Evolutionary conservation across 1,284 basidiomycete genomes (phyloP), one percentile per base, ranked within the genome.

Genomic region (Malassezia obtusa): DNA sequence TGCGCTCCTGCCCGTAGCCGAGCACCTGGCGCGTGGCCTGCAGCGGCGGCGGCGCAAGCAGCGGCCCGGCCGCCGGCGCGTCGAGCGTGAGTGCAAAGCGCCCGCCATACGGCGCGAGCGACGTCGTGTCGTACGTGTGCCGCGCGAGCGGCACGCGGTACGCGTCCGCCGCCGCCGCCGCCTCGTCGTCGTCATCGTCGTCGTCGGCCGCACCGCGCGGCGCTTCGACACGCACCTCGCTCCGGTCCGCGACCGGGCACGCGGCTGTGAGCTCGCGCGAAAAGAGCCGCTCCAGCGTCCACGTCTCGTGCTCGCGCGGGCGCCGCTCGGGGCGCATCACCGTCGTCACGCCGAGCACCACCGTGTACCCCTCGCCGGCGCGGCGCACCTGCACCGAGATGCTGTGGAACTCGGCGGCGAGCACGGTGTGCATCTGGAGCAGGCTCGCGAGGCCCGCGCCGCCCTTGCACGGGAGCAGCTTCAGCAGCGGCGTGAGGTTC

Each of bases 401-500:
- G 17, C 87, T 83, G 75, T 94, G 85, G 83, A 87, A 92, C 67
- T 88, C 84, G 3, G 86, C 84, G 60, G 86, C 83, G 64, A 95
- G 90, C 3, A 92, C 75, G 4, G 79, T 79, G 62, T 95, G 89
- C 0, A 89, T 85, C 65, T 91, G 87, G 36, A 96, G 78, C 2
- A 96, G 78, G 8, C 77, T 79, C 0, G 88, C 87, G n/a, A 96
- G 80, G 10, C 92, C 92, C 0, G 89, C 88, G 25, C 46, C 25
- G n/a, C 80, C 77, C 71, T 92, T 89, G 79, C 91, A 96, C 0
- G 94, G 92, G 2, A 98, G 78, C 6, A 96, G 82, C 68, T 91
- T 89, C 51, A 96, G 80, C 75, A 96, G 91, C 0, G 94, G 92
- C 0, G 91, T 92, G 6, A 98, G 77, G 73, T 96, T 96, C 71